Percentiles rank a stretch among this genome's conserved stretches.
Conservation (phyloP, 176 grass and related monocot species). For the Dendrocalamus sinicus region DNA sequence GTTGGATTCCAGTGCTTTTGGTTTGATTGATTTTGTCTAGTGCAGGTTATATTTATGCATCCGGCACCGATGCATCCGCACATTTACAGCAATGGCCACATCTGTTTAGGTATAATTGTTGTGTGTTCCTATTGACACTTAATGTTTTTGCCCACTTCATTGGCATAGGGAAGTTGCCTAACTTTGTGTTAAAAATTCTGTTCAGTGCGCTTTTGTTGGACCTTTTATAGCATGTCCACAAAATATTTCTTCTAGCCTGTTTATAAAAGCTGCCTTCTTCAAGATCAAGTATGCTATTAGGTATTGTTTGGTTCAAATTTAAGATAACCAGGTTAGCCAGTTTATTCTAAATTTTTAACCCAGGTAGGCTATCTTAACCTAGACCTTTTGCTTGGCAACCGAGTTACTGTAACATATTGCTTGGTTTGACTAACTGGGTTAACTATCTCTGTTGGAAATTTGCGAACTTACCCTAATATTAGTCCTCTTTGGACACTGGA, state of each 20-base stretch:
- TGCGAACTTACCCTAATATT: neutral
- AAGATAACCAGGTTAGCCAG: neutral
- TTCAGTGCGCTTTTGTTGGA: neutral
- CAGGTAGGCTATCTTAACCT: neutral
- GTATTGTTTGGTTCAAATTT: slow-evolving; percentile 9
- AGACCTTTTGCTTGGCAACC: neutral
- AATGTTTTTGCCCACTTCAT: slow-evolving; percentile 10
- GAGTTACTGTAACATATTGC: neutral
- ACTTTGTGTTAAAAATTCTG: neutral
- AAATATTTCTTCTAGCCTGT: neutral
- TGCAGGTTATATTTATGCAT: slow-evolving; percentile 91
- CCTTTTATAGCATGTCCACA: neutral
- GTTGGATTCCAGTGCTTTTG: neutral
- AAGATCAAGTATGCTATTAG: neutral
- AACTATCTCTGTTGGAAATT: neutral
- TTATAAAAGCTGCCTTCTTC: neutral
- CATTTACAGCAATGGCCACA: slow-evolving; percentile 95
- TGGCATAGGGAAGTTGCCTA: neutral
- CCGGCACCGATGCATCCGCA: slow-evolving; percentile 87
- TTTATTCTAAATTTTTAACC: neutral
- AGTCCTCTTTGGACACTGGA: neutral
- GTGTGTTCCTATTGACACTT: neutral
- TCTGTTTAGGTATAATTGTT: slow-evolving; percentile 79
- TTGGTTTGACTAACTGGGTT: neutral
- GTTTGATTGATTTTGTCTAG: slow-evolving; percentile 4